Base-by-base conservation (phyloP, 1,284 basidiomycete species). In the Phellopilus nigrolimitatus region DNA sequence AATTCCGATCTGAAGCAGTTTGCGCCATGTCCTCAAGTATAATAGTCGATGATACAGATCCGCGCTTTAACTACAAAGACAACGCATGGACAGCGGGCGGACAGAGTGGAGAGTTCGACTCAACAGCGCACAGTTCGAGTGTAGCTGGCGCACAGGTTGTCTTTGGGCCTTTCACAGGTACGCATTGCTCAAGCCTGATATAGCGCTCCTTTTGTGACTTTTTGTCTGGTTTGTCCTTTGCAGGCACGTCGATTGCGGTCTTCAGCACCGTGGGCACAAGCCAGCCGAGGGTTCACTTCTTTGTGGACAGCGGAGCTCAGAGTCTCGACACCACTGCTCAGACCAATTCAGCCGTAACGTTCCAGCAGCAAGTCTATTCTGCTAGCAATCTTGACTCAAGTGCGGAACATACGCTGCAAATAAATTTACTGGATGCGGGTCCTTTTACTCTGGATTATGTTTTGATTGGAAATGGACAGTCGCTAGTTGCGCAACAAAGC, bases 51-150 rank as follows among this genome's bases (percentile, higher is more conserved):
- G 54, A 56, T 39, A 56, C 44, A 9, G 47, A 48, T 27, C 24
- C 54, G 38, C 54, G 39, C 15, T 52, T 56, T 38, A 47, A 42
- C 19, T 56, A 56, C 42, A 56, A 56, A 34, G 49, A 55, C 30
- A 25, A 28, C 27, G 19, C 30, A 31, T 56, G 54, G 54, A 36
- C 9, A 13, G 21, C 46, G 13, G 40, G 50, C 8, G 54, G 54
- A 13, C 30, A 48, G 34, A 21, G 38, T 13, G 50, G 46, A 39
- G 54, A 56, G 15, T 49, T 52, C 49, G 39, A 52, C 15, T 22
- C 17, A n/a, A 56, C 54, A 33, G 44, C 44, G n/a, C 54, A 56
- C 43, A 41, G 28, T 15, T 31, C 49, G 9, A 30, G 27, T 21
- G 33, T 9, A 5, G 47, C 44, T 21, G 54, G 54, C 24, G 54